Evolutionary conservation across 2,329 filamentous ascomycete genomes (phyloP), one percentile per base, ranked within the genome.

Genomic region (Teratosphaeriaceae sp.): DNA sequence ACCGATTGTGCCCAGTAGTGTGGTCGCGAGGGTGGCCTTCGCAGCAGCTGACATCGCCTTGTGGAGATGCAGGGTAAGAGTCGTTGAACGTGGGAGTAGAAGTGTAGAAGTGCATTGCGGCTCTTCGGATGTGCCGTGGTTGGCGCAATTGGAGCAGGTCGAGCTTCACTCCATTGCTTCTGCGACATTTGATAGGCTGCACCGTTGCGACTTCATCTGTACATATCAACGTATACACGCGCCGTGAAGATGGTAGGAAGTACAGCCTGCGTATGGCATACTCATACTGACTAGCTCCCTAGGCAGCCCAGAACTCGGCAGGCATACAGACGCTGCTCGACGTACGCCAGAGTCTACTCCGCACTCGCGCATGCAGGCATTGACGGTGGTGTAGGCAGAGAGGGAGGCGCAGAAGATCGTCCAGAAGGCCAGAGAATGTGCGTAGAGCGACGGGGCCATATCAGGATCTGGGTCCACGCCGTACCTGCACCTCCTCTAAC

Each of bases 311-410:
- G 74, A 97, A 97, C 76, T 97, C 92, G 55, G 84, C 87, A 62
- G 92, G 92, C 69, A 98, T 98, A 66, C 90, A 97, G 73, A 97
- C 90, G 65, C 82, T 98, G 63, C 88, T 98, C 72, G 92, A 97
- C 72, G 92, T 98, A 84, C 61, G 84, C 65, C 48, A 33, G 47
- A 16, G 20, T 31, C 29, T 27, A 22, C 41, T 16, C 19, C 31
- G 21, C 15, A 40, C 19, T 20, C 39, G 3, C n/a, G 9, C 12
- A 23, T 19, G 19, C 7, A 16, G 16, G 12, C 23, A 63, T 66
- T 73, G 54, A 74, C 61, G 50, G 50, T 30, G 42, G 52, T 18
- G 55, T 56, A 97, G 90, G 89, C 92, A 59, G 92, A 98, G 79
- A 85, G 88, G 70, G 90, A 97, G 69, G 92, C 92, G 49, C 90